These are phyloP conservation scores for Kentomonas sorsogonicus DNA, from an alignment of 208 protist genomes.

Conservation along the genomic window DNA sequence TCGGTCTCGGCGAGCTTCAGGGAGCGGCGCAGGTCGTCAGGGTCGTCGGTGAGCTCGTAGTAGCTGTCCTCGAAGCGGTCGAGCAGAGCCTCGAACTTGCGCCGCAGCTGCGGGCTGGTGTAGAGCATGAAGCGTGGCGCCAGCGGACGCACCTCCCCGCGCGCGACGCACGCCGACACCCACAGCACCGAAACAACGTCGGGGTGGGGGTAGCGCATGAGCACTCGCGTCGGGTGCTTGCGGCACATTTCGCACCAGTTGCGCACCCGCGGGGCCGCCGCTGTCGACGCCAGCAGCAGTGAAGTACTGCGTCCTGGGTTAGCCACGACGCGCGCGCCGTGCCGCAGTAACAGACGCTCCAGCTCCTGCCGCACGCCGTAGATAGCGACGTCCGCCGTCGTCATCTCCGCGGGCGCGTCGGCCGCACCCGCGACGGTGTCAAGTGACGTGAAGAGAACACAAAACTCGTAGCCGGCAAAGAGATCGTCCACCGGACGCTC, in stretches of 20 bases:
- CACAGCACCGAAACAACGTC: constrained; percentile 29
- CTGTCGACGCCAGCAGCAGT: constrained; percentile 20
- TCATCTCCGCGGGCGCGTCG: background rate
- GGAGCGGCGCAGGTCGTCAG: constrained; percentile 14
- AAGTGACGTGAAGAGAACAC: constrained; percentile 29
- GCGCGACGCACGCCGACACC: constrained; percentile 23
- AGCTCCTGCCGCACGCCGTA: constrained; percentile 16
- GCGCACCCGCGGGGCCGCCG: constrained; percentile 15
- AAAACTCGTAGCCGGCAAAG: constrained; percentile 39
- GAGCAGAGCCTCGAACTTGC: constrained; percentile 22
- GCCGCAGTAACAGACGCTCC: constrained; percentile 29
- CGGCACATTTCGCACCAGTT: constrained; percentile 30
- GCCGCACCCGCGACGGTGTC: background rate
- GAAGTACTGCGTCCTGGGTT: constrained; percentile 30
- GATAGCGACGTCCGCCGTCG: background rate
- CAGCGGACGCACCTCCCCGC: constrained; percentile 18
- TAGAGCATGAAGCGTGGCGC: constrained; percentile 37
- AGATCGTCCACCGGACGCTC: constrained; percentile 16
- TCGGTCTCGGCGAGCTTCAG: constrained; percentile 5
- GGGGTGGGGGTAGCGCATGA: constrained; percentile 11
- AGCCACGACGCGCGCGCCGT: constrained; percentile 37
- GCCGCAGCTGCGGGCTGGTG: constrained; percentile 15
- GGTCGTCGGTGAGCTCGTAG: constrained; percentile 24
- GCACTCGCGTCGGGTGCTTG: constrained; percentile 1
- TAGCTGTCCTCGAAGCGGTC: constrained; percentile 33